Evolutionary conservation across 1,284 basidiomycete species (phyloP), one percentile per base, ranked within the genome.

Genomic region (Tilletiopsis washingtonensis): DNA sequence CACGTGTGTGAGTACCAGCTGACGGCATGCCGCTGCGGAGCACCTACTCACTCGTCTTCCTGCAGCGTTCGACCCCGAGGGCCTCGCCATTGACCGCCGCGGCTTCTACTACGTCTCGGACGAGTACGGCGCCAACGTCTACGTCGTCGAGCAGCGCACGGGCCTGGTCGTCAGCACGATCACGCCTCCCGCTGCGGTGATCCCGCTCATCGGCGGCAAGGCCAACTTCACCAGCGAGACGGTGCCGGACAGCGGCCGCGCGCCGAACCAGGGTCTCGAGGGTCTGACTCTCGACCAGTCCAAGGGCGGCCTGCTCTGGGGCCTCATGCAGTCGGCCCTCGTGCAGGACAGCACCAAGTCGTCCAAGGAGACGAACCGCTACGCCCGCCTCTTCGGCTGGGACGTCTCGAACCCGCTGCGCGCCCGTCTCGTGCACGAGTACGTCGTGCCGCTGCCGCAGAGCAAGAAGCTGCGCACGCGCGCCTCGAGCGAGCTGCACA

Each of bases 121-220:
- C 59, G 81, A 85, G 72, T 85, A 84, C 65, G 83, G 82, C 0
- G 82, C 84, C 3, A 83, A 83, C 64, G 80, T 85, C 64, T 83
- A 84, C 68, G 58, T 76, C 75, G 23, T 81, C 79, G 73, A 74
- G 76, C 1, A 64, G 74, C 1, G 64, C 64, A 43, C 42, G 11
- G 81, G 80, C 3, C 59, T 76, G 2, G 74, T 85, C 5, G 69
- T 83, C 36, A 77, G 80, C 53, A 78, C 79, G 2, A 82, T 84
- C 47, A 76, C 80, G 57, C 82, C 83, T 0, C 83, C 82, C 0
- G 64, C 75, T 5, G 83, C 83, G 0, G 76, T 79, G n/a, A 62
- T 80, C 3, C 79, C 80, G 3, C 47, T 47, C 9, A 64, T 75
- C 42, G 69, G 75, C 47, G 81, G 82, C 19, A 67, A 74, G 17